These are phyloP conservation scores for Hypericum perforatum DNA, from an alignment of 345 rosid genomes.

Conservation along the genomic window DNA sequence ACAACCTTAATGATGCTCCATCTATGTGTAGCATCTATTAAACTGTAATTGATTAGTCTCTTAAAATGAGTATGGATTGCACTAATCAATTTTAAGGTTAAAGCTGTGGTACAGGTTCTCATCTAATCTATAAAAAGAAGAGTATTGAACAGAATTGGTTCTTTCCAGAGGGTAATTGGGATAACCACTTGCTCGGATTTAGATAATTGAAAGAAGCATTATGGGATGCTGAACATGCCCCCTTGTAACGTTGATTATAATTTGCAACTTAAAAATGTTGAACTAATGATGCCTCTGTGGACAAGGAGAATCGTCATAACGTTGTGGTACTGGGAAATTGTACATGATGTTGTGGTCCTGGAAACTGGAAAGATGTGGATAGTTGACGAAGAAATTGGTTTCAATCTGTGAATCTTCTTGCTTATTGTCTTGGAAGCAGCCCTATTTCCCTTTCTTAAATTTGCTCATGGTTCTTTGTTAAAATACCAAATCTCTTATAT, in stretches of 20 bases:
- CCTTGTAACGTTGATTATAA: constrained; percentile 16
- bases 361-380: neutral
- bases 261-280: constrained; percentile 9
- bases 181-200: constrained; percentile 32
- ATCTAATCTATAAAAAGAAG: constrained; percentile 43
- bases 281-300: constrained; percentile 12
- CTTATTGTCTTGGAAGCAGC: no score
- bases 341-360: neutral
- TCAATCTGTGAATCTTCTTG: neutral
- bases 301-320: constrained; percentile 13
- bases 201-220: constrained; percentile 34
- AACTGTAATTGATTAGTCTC: constrained; percentile 11
- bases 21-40: constrained; percentile 25
- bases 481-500: no score
- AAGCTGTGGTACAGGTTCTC: constrained; percentile 41
- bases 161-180: constrained; percentile 29
- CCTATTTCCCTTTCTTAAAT: no score
- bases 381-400: neutral
- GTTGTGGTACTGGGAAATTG: neutral
- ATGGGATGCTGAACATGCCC: constrained; percentile 24
- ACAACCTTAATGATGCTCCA: constrained; percentile 24
- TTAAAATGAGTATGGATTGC: constrained; percentile 16
- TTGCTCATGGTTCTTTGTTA: no score
- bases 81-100: constrained; percentile 29
- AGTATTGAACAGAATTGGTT: constrained; percentile 40